phyloP scores from a whole-genome alignment of 345 rosid species.

The Dipteronia sinensis region DNA sequence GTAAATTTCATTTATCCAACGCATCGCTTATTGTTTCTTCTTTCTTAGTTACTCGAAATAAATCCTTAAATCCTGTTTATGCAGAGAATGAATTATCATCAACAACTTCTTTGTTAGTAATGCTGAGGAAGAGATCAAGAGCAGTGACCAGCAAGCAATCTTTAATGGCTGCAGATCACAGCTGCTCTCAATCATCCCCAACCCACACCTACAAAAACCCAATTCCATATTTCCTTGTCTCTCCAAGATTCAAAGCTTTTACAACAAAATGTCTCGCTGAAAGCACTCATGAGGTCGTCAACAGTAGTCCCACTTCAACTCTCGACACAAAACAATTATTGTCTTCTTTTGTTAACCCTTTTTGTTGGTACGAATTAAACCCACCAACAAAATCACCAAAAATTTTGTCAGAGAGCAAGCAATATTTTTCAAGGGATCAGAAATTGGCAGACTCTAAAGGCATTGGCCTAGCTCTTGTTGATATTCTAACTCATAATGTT shows the following conservation, averaged over 20 bases:
- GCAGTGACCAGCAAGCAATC: conserved; percentile 57
- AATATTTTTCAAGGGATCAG: conserved; percentile 22
- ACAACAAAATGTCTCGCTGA: conserved; percentile 45
- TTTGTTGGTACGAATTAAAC: conserved; percentile 27
- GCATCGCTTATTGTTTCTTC: background rate
- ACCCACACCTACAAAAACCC: conserved; percentile 31
- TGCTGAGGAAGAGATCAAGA: conserved; percentile 57
- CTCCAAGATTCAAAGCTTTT: conserved; percentile 61
- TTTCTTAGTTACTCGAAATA: no score
- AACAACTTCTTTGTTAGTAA: conserved; percentile 11
- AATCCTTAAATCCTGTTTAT: background rate
- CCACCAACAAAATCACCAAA: conserved; percentile 42
- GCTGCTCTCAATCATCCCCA: conserved; percentile 36
- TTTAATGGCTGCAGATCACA: conserved; percentile 58
- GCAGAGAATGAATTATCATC: background rate
- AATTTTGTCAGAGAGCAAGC: conserved; percentile 26
- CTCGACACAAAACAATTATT: conserved; percentile 48
- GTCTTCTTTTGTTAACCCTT: conserved; percentile 39
- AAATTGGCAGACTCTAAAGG: conserved; percentile 36
- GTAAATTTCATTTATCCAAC: background rate
- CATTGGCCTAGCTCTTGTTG: conserved; percentile 61
- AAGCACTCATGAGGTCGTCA: conserved; percentile 31
- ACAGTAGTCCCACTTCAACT: conserved; percentile 70
- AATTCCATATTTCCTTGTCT: conserved; percentile 41
- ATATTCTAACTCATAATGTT: conserved; percentile 9